Evolutionary conservation across 1,284 basidiomycete genomes (phyloP).

Genomic region (Leccinum griseonigrum): DNA sequence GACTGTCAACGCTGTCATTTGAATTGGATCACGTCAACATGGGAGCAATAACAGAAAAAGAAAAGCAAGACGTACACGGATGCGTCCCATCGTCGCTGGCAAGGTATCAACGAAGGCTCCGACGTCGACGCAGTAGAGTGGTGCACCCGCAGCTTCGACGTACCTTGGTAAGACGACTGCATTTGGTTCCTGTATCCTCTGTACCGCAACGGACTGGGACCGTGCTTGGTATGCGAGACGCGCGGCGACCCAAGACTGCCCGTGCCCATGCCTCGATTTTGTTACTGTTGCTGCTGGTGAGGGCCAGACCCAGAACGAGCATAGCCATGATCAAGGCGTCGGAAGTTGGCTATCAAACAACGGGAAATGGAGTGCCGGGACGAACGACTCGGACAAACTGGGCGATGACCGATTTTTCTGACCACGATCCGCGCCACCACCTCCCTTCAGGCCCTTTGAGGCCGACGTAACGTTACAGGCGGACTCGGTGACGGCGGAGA

Average conservation of each 20-base stretch:
- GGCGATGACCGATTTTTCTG: conserved; percentile 45
- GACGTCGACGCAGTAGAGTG: conserved; percentile 72
- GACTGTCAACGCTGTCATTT: conserved; percentile 29
- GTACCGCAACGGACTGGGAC: conserved; percentile 42
- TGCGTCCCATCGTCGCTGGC: conserved; percentile 44
- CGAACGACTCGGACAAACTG: conserved; percentile 45
- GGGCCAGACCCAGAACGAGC: conserved; percentile 38
- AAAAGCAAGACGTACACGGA: conserved; percentile 39
- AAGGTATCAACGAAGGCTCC: conserved; percentile 68
- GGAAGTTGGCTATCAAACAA: background rate
- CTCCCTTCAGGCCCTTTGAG: conserved; percentile 54
- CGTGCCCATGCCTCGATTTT: conserved; percentile 22
- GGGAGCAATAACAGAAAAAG: conserved; percentile 9
- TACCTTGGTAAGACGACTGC: conserved; percentile 45
- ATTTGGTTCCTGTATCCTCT: conserved; percentile 34
- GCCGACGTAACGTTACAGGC: conserved; percentile 60
- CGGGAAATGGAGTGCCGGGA: conserved; percentile 15
- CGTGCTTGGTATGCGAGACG: conserved; percentile 32
- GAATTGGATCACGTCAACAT: conserved; percentile 17
- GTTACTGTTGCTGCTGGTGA: conserved; percentile 22
- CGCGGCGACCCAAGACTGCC: conserved; percentile 26
- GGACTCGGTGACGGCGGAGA: conserved; percentile 53
- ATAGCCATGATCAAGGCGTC: background rate
- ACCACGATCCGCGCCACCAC: conserved; percentile 69
- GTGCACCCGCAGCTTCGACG: conserved; percentile 49